A percentile compares a stretch with the other conserved stretches of the same genome.
Conservation (phyloP, 2,329 filamentous ascomycete genomes). For the Chalaropsis thielavioides region DNA sequence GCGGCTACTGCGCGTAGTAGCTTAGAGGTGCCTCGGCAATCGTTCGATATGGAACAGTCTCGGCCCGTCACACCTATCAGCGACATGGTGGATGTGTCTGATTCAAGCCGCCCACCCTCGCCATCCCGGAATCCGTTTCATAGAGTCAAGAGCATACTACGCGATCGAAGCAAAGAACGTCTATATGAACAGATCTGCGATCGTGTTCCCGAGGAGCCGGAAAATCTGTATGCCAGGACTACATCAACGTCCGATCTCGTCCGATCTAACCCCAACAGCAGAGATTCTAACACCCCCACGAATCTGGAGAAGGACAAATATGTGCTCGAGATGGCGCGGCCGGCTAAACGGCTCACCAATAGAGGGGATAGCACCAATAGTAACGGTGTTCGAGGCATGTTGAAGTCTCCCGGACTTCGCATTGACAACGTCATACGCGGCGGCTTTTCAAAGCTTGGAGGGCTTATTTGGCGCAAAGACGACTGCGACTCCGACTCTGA, state of each 20-base stretch:
- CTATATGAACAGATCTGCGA: slow-evolving; percentile 11
- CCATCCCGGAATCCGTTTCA: slow-evolving; percentile 45
- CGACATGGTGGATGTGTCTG: slow-evolving; percentile 10
- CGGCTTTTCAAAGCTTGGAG: slow-evolving; percentile 41
- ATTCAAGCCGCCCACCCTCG: slow-evolving; percentile 46
- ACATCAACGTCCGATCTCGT: slow-evolving; percentile 9
- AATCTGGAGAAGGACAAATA: neutral
- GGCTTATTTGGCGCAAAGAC: slow-evolving; percentile 44
- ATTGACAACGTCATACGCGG: slow-evolving; percentile 57
- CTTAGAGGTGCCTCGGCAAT: slow-evolving; percentile 19
- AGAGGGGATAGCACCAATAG: slow-evolving; percentile 35
- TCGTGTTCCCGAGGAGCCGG: slow-evolving; percentile 8
- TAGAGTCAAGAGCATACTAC: slow-evolving; percentile 42
- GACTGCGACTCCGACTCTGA: slow-evolving; percentile 19
- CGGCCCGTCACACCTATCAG: slow-evolving; percentile 2
- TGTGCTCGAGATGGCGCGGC: neutral
- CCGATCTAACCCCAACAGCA: neutral
- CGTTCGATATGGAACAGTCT: slow-evolving; percentile 7
- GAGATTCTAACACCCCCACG: neutral
- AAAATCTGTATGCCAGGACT: neutral
- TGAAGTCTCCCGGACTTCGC: slow-evolving; percentile 50
- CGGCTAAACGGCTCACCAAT: neutral
- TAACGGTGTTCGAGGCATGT: slow-evolving; percentile 38
- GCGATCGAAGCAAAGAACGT: slow-evolving; percentile 26
- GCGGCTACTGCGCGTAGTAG: neutral